Conservation (phyloP, 768 basidiomycete genomes). For the Auricularia cornea region DNA sequence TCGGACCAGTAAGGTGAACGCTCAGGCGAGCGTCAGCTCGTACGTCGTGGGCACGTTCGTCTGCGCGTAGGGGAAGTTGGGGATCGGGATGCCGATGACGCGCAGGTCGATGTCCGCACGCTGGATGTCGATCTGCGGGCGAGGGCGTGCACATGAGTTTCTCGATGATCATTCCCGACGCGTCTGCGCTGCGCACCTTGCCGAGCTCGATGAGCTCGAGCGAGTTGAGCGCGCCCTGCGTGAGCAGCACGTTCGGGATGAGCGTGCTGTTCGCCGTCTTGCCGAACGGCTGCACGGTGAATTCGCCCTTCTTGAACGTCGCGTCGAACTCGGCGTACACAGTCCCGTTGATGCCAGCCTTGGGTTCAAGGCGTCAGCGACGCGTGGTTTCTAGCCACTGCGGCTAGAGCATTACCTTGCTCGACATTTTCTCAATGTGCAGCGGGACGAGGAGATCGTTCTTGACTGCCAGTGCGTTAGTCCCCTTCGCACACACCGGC, state of each 20-base stretch:
- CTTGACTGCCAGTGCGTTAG: not conserved
- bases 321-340: conserved; percentile 54
- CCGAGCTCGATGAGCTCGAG: conserved; percentile 49
- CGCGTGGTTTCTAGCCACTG: too few relatives aligned
- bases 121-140: not conserved
- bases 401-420: not conserved
- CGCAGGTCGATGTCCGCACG: not conserved
- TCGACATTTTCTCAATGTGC: not conserved
- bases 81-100: not conserved
- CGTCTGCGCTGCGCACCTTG: conserved; percentile 5
- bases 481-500: not conserved
- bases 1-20: too few relatives aligned
- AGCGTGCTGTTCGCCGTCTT: conserved; percentile 50
- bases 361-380: too few relatives aligned
- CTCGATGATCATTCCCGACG: not conserved
- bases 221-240: conserved; percentile 48
- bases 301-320: conserved; percentile 35
- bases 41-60: not conserved
- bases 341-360: conserved; percentile 41
- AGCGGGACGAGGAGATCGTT: not conserved
- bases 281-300: conserved; percentile 47
- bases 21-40: not conserved
- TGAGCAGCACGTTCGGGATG: conserved; percentile 49
- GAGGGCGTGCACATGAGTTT: not conserved
- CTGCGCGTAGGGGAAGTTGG: not conserved